These are phyloP conservation scores for Massospora cicadina DNA, from an alignment of 371 early-diverging fungal genomes.

Conservation along the genomic window DNA sequence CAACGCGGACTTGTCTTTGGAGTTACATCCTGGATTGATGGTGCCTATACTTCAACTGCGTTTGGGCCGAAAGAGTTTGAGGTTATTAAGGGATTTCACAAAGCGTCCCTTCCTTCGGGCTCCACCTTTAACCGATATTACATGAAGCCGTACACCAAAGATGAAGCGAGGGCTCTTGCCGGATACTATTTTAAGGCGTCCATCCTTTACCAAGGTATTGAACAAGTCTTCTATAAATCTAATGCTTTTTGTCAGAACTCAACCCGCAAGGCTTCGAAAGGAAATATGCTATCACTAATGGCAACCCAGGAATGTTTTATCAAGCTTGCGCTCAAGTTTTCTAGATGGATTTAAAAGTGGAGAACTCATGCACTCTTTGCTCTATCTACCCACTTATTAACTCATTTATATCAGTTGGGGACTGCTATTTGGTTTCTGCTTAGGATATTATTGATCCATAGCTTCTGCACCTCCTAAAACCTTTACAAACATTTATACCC, in stretches of 20 bases:
- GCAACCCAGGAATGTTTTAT: not conserved
- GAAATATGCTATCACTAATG: not conserved
- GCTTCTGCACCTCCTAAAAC: too few relatives aligned
- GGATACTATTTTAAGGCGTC: slow-evolving; percentile 3
- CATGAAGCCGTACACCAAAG: not conserved
- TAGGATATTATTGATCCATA: too few relatives aligned
- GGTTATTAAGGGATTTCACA: not conserved
- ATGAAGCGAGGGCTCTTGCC: not conserved
- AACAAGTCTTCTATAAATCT: not conserved
- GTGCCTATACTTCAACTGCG: not conserved
- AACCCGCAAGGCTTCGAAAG: not conserved
- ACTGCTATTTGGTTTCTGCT: too few relatives aligned
- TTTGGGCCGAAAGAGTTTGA: not conserved
- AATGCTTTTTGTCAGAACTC: not conserved
- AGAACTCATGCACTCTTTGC: too few relatives aligned
- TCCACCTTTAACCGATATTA: not conserved
- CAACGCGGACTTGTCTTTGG: not conserved
- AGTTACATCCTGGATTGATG: slow-evolving; percentile 7
- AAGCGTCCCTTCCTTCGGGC: not conserved
- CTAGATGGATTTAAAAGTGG: too few relatives aligned
- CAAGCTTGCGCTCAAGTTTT: not conserved
- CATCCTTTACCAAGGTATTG: slow-evolving; percentile 5
- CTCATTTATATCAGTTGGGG: too few relatives aligned
- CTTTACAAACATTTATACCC: too few relatives aligned
- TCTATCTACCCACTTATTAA: too few relatives aligned